A percentile compares a stretch with the other conserved stretches of the same genome.
phyloP scores from a whole-genome alignment of 1,284 basidiomycete species.

The Sanghuangporus baumii region DNA sequence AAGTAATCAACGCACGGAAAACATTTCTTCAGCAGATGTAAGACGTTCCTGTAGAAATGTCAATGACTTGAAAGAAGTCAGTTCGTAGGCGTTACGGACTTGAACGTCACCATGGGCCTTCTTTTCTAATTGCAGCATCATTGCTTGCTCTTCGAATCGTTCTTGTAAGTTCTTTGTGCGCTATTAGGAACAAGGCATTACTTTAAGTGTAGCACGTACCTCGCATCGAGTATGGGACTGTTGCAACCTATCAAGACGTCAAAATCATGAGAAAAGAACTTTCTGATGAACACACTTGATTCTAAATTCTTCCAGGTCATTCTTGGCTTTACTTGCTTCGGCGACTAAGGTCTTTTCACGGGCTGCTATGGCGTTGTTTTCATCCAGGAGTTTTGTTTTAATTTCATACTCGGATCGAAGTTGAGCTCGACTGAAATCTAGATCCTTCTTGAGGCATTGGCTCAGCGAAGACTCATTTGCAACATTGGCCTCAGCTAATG shows the following conservation, averaged over 20 bases:
- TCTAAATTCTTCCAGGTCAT: constrained; percentile 23
- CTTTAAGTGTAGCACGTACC: constrained; percentile 18
- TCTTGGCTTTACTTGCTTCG: constrained; percentile 21
- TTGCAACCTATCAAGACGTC: constrained; percentile 21
- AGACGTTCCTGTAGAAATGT: constrained; percentile 7
- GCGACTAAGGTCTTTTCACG: constrained; percentile 17
- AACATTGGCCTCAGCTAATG: constrained; percentile 2
- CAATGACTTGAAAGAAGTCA: neutral
- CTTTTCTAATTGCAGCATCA: constrained; percentile 45
- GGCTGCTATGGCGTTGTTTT: constrained; percentile 17
- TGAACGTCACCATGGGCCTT: constrained; percentile 50
- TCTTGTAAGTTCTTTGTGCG: constrained; percentile 45
- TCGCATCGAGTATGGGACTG: constrained; percentile 24
- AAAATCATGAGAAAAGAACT: neutral
- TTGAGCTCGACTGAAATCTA: neutral
- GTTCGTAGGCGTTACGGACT: constrained; percentile 27
- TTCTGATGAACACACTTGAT: constrained; percentile 22
- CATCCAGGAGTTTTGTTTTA: constrained; percentile 16
- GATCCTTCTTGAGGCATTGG: constrained; percentile 1
- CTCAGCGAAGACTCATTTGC: neutral
- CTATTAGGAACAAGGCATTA: neutral
- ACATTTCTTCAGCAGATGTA: neutral
- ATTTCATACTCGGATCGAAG: constrained; percentile 25
- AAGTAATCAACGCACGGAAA: constrained; percentile 1
- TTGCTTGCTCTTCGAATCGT: constrained; percentile 51